These are phyloP conservation scores for Kalaharituber pfeilii DNA, from an alignment of 2,329 filamentous ascomycete genomes.

Conservation along the genomic window DNA sequence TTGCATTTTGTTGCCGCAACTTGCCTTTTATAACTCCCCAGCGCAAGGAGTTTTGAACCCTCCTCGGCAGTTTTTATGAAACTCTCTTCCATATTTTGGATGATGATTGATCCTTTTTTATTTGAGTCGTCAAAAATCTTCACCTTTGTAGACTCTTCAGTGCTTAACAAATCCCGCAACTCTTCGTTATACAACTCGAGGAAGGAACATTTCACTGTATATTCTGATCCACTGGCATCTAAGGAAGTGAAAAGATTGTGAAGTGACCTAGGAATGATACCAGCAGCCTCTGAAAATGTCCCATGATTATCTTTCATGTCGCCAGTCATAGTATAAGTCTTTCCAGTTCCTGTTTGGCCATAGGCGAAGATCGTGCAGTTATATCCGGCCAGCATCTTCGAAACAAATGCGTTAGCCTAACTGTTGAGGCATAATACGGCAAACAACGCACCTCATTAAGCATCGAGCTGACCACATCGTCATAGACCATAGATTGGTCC, in stretches of 20 bases:
- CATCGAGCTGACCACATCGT: slow-evolving; percentile 86
- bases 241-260: slow-evolving; percentile 76
- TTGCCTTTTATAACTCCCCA: slow-evolving; percentile 82
- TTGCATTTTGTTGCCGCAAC: slow-evolving; percentile 99
- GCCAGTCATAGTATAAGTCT: slow-evolving; percentile 98
- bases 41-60: slow-evolving; percentile 74
- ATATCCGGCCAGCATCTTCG: slow-evolving; percentile 74
- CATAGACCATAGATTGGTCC: slow-evolving; percentile 84
- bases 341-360: slow-evolving; percentile 92
- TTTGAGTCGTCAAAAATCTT: slow-evolving; percentile 90
- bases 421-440: neutral
- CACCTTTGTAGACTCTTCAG: slow-evolving; percentile 66
- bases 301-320: slow-evolving; percentile 82
- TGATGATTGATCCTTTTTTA: slow-evolving; percentile 71
- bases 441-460: slow-evolving; percentile 59
- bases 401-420: slow-evolving; percentile 6
- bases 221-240: slow-evolving; percentile 60
- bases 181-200: slow-evolving; percentile 99
- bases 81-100: slow-evolving; percentile 95
- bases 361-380: slow-evolving; percentile 99
- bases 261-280: slow-evolving; percentile 83
- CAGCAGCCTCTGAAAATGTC: slow-evolving; percentile 74
- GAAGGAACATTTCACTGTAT: slow-evolving; percentile 90
- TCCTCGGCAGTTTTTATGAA: slow-evolving; percentile 72
- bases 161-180: slow-evolving; percentile 67